phyloP scores from a whole-genome alignment of 495 filamentous ascomycete genomes.

The Lentithecium fluviatile region DNA sequence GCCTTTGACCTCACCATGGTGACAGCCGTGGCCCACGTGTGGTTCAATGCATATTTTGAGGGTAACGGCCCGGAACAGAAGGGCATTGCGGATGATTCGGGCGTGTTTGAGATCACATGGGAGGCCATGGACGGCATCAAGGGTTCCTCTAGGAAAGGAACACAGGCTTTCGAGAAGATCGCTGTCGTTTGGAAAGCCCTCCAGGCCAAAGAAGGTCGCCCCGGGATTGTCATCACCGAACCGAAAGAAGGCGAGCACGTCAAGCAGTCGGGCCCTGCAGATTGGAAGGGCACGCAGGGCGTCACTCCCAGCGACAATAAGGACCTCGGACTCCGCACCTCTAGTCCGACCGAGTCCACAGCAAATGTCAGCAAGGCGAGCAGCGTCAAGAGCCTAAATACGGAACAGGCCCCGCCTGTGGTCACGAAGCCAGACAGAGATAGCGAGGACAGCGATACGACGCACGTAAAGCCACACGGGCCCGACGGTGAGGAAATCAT shows the following conservation, averaged over 20 bases:
- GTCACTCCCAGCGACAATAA: constrained; percentile 44
- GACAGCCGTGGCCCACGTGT: constrained; percentile 88
- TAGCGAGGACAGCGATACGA: constrained; percentile 28
- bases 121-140: constrained; percentile 73
- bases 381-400: constrained; percentile 44
- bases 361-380: constrained; percentile 65
- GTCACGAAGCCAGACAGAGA: constrained; percentile 28
- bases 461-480: constrained; percentile 37
- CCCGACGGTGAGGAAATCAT: constrained; percentile 27
- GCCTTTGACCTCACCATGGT: constrained; percentile 83
- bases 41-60: constrained; percentile 96
- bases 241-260: constrained; percentile 57
- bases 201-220: constrained; percentile 35
- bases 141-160: constrained; percentile 76
- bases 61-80: constrained; percentile 67
- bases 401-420: constrained; percentile 8
- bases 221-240: constrained; percentile 37
- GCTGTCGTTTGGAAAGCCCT: constrained; percentile 74
- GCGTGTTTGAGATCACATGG: constrained; percentile 65
- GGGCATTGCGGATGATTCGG: constrained; percentile 52
- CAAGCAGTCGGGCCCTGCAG: constrained; percentile 62
- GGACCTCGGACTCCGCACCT: constrained; percentile 64
- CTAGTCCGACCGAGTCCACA: constrained; percentile 54
- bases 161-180: constrained; percentile 75
- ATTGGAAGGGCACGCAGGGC: constrained; percentile 60